Evolutionary conservation across 345 rosid species (phyloP), one percentile per base, ranked within the genome.

Genomic region (Populus tremula): DNA sequence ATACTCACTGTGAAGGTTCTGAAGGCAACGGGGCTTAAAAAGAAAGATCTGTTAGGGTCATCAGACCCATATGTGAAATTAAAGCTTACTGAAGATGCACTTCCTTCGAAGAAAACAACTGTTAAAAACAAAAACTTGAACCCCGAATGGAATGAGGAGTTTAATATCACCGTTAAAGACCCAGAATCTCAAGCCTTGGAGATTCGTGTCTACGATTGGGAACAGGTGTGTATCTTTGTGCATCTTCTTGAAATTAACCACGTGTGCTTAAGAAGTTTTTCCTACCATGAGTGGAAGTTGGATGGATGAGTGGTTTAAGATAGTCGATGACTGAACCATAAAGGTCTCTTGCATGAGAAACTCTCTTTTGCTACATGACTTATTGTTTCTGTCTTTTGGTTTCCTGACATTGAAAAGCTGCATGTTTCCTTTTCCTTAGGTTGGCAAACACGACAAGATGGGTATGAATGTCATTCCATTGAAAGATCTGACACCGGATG

Each of bases 91-190:
- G 97, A 92, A 74, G 97, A 89, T 81, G 87, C 83, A 82, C 81
- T 90, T 67, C 89, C 91, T 50, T 88, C 97, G 23, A 96, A 92
- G 90, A 96, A 96, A 84, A 90, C 98, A 36, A 88, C 97, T 35
- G 95, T 96, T 43, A 96, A 90, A 84, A 93, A 88, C 83, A 92
- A 83, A 86, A 92, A 93, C 78, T 85, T 96, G 89, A 96, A 96
- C 82, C 99, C 99, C 67, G 97, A 93, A 81, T 96, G 99, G 99
- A 92, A 93, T 74, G 94, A 96, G 84, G 97, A 96, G 78, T 90
- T 87, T 47, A 89, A 85, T 75, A 50, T 96, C 29, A 82, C 87
- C 2, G 94, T 96, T 72, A 93, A 86, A 85, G 97, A 93, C 80
- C 98, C 97, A 16, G 82, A 90, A 82, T 77, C 90, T 43, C 99